phyloP scores from a whole-genome alignment of 495 filamentous ascomycete species.

The Penicillium cataractarum region DNA sequence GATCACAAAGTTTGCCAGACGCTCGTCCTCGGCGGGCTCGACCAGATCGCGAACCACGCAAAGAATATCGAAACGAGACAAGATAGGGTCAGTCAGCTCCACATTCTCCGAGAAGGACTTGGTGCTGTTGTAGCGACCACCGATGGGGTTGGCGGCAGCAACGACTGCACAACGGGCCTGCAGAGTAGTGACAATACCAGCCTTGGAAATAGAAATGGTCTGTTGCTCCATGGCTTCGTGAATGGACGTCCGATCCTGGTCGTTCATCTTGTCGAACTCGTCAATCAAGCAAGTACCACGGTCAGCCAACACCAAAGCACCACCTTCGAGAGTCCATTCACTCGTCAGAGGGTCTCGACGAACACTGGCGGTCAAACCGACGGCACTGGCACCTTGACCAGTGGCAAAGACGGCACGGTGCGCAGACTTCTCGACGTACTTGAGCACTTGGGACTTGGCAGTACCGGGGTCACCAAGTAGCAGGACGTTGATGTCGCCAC shows the following conservation, averaged over 20 bases:
- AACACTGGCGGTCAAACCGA: slow-evolving; percentile 97
- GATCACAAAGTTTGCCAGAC: slow-evolving; percentile 93
- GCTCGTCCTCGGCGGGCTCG: slow-evolving; percentile 94
- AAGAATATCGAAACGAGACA: slow-evolving; percentile 98
- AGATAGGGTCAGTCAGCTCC: slow-evolving; percentile 93
- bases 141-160: slow-evolving; percentile 95
- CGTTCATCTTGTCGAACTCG: slow-evolving; percentile 99
- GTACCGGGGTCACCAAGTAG: slow-evolving; percentile 98
- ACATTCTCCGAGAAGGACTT: slow-evolving; percentile 96
- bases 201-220: slow-evolving; percentile 99
- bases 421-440: slow-evolving; percentile 97
- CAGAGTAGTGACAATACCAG: slow-evolving; percentile 96
- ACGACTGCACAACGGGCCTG: slow-evolving; percentile 98
- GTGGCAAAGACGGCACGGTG: slow-evolving; percentile 98
- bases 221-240: slow-evolving; percentile 99
- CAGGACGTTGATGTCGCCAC: slow-evolving; percentile 98
- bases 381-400: slow-evolving; percentile 94
- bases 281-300: slow-evolving; percentile 96
- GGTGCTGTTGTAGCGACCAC: slow-evolving; percentile 95
- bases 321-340: slow-evolving; percentile 98
- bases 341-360: slow-evolving; percentile 93
- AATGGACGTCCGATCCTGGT: slow-evolving; percentile 96
- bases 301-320: slow-evolving; percentile 93
- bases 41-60: slow-evolving; percentile 97
- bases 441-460: slow-evolving; percentile 96